Evolutionary conservation across 768 basidiomycete genomes (phyloP), one percentile per base, ranked within the genome.

Genomic region (Boletus coccyginus): DNA sequence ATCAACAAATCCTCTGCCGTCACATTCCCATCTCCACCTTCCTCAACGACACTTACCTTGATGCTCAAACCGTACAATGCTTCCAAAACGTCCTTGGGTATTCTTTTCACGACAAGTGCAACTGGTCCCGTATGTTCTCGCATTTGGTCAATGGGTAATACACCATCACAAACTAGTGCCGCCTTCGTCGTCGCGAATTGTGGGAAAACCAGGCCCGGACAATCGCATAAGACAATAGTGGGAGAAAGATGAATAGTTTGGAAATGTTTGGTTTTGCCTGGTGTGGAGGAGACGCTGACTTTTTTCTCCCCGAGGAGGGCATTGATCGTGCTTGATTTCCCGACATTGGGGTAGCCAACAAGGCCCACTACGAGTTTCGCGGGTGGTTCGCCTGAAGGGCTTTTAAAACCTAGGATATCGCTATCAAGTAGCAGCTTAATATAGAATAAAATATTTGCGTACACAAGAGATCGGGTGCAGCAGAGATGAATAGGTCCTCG

Each of bases 181-280:
- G 96, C 97, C 70, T 92, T 94, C 3, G 94, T 98, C 29, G 92
- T 94, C 3, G 97, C 92, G 72, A 98, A 99, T 66, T 99, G 97
- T 7, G 97, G 97, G 68, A 98, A 98, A 38, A 99, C 97, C 36
- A 98, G 77, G 67, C 97, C 97, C 17, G 97, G 97, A 75, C 97
- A 99, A 74, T 99, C 97, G 63, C 95, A 98, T 19, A 99, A 82
- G 45, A 88, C 78, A 41, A 98, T 88, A 3, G 84, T 78, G 17
- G 88, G 83, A 12, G 94, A 94, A n/a, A 99, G 81, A 65, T 93
- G 85, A 63, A 98, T 94, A 0, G 97, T 98, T 73, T 99, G 97
- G 75, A 98, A 98, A 73, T 99, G 96, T 69, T 99, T 99, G 14
- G 97, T 99, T 75, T 98, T 92, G 59, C 97, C 97, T 0, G 97